phyloP scores from a whole-genome alignment of 2,329 filamentous ascomycete genomes.

The Aspergillus sp. region DNA sequence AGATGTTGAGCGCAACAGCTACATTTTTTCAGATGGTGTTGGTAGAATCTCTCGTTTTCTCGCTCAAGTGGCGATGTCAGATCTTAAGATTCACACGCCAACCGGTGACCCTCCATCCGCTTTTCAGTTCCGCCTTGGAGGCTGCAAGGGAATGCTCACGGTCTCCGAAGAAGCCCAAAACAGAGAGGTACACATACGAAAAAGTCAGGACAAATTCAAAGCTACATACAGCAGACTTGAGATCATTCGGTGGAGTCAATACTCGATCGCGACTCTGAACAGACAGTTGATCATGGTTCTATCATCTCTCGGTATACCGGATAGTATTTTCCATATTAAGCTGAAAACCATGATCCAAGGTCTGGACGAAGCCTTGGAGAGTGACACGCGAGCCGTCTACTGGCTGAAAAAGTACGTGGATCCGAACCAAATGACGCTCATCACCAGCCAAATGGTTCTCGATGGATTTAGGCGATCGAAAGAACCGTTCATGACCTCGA shows the following conservation, averaged over 20 bases:
- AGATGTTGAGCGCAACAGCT: constrained; percentile 69
- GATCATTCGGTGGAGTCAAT: constrained; percentile 77
- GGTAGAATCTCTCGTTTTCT: constrained; percentile 84
- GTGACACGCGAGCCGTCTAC: constrained; percentile 62
- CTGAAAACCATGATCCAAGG: constrained; percentile 66
- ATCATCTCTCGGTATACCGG: constrained; percentile 70
- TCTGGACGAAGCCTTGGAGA: constrained; percentile 68
- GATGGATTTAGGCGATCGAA: constrained; percentile 72
- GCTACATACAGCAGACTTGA: constrained; percentile 72
- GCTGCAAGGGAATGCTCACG: constrained; percentile 84
- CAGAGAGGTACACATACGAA: constrained; percentile 72
- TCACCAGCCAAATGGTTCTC: constrained; percentile 71
- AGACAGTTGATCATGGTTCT: constrained; percentile 88
- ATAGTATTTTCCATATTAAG: constrained; percentile 65
- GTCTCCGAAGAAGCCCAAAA: constrained; percentile 68
- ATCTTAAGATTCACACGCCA: constrained; percentile 62
- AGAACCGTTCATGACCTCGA: constrained; percentile 80
- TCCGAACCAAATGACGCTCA: constrained; percentile 75
- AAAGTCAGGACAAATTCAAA: constrained; percentile 85
- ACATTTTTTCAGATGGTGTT: constrained; percentile 86
- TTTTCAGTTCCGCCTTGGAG: constrained; percentile 88
- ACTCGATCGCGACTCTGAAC: constrained; percentile 77
- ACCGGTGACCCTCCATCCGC: constrained; percentile 67
- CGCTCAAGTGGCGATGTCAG: constrained; percentile 69
- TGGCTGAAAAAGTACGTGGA: constrained; percentile 77